These are phyloP conservation scores for Rhizophagus clarus DNA, from an alignment of 192 early-diverging fungal species.

Conservation along the genomic window DNA sequence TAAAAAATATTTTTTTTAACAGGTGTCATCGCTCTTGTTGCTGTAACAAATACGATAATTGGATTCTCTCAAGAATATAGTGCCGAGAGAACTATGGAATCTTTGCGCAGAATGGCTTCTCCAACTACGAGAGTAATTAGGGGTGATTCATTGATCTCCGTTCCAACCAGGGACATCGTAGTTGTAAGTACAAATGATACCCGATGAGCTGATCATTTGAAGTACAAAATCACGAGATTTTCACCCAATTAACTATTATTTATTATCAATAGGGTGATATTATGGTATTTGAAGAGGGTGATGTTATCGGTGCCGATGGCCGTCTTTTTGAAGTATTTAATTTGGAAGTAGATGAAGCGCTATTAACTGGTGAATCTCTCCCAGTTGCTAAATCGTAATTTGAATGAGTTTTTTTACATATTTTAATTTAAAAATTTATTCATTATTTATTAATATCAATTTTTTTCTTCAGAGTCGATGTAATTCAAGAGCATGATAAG, in stretches of 20 bases:
- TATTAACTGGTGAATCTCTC: constrained; percentile 90
- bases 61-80: constrained; percentile 94
- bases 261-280: constrained; percentile 72
- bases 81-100: constrained; percentile 93
- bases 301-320: constrained; percentile 91
- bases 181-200: too few relatives aligned
- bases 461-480: constrained; percentile 39
- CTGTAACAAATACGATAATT: constrained; percentile 82
- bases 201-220: too few relatives aligned
- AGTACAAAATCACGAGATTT: too few relatives aligned
- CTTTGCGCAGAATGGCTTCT: constrained; percentile 81
- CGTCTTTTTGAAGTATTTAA: constrained; percentile 84
- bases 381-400: constrained; percentile 77
- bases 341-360: constrained; percentile 89
- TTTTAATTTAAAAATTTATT: neutral
- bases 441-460: neutral
- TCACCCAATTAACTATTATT: too few relatives aligned
- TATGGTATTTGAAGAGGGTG: constrained; percentile 90
- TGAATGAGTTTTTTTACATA: too few relatives aligned
- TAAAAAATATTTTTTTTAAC: too few relatives aligned
- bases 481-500: constrained; percentile 67
- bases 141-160: constrained; percentile 68
- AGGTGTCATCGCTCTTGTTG: constrained; percentile 79
- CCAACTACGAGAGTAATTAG: constrained; percentile 87
- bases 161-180: constrained; percentile 80